A percentile compares a stretch with the other conserved stretches of the same genome.
These are phyloP conservation scores for Earliella scabrosa DNA, from an alignment of 1,284 basidiomycete species.

Conservation along the genomic window DNA sequence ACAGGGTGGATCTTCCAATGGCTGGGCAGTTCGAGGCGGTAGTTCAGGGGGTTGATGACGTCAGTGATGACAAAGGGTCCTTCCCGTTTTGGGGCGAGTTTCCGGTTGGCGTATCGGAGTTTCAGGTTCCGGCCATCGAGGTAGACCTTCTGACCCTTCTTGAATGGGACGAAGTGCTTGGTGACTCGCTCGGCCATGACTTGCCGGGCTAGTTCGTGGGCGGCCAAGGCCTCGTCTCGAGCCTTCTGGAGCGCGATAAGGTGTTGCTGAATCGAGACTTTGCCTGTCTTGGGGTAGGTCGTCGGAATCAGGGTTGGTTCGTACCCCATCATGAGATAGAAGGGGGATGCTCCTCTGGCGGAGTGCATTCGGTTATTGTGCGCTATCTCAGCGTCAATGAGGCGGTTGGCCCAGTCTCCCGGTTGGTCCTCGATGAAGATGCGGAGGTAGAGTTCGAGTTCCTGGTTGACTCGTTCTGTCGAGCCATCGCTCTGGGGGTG, in stretches of 20 bases:
- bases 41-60: background rate
- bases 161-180: background rate
- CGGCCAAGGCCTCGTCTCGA: background rate
- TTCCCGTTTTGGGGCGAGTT: background rate
- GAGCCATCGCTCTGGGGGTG: slow-evolving; percentile 37
- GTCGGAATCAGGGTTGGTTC: background rate
- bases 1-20: slow-evolving; percentile 6
- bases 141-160: slow-evolving; percentile 2
- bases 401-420: slow-evolving; percentile 33
- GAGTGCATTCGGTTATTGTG: slow-evolving; percentile 28
- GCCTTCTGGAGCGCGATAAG: background rate
- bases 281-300: background rate
- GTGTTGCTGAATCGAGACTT: background rate
- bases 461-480: slow-evolving; percentile 35
- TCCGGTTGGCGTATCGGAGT: background rate
- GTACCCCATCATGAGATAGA: slow-evolving; percentile 21
- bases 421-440: slow-evolving; percentile 30
- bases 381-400: slow-evolving; percentile 31
- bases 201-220: background rate
- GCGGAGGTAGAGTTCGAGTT: slow-evolving; percentile 28
- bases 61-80: background rate
- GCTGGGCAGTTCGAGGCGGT: background rate
- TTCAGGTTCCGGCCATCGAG: background rate
- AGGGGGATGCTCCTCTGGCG: slow-evolving; percentile 32
- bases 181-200: background rate